These are phyloP conservation scores for Neoboletus brunneissimus DNA, from an alignment of 768 basidiomycete species.

Conservation along the genomic window DNA sequence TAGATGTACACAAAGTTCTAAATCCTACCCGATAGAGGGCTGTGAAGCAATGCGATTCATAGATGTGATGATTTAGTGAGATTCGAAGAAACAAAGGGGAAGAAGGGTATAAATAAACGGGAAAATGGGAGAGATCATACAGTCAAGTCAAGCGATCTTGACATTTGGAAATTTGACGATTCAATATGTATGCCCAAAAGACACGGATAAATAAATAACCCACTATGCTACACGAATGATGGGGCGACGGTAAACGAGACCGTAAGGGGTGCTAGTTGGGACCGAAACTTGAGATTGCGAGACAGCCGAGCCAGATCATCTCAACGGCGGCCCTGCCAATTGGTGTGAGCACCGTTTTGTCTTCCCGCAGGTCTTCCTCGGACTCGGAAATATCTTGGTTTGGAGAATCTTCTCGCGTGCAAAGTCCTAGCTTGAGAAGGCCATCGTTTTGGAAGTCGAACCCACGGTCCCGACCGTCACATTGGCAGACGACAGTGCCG, in stretches of 20 bases:
- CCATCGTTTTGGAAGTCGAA: slow-evolving; percentile 83
- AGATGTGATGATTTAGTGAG: slow-evolving; percentile 6
- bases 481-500: slow-evolving; percentile 55
- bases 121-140: not conserved
- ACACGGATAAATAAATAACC: not conserved
- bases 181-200: slow-evolving; percentile 3
- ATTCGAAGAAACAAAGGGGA: not conserved
- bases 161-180: not conserved
- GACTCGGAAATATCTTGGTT: slow-evolving; percentile 23
- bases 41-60: slow-evolving; percentile 6
- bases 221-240: slow-evolving; percentile 13
- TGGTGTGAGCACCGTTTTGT: slow-evolving; percentile 41
- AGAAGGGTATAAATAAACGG: slow-evolving; percentile 3
- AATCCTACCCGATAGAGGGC: slow-evolving; percentile 25
- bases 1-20: slow-evolving; percentile 19
- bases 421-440: slow-evolving; percentile 70
- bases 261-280: slow-evolving; percentile 8
- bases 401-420: slow-evolving; percentile 31
- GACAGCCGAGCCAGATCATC: slow-evolving; percentile 54
- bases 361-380: slow-evolving; percentile 44
- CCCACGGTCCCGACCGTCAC: slow-evolving; percentile 58
- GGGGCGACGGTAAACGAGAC: not conserved
- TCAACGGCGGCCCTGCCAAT: slow-evolving; percentile 51
- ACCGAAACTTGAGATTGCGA: slow-evolving; percentile 47
- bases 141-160: not conserved